Evolutionary conservation across 352 stramenopile genomes (phyloP), one percentile per base, ranked within the genome.

Genomic region (Bremia lactucae): DNA sequence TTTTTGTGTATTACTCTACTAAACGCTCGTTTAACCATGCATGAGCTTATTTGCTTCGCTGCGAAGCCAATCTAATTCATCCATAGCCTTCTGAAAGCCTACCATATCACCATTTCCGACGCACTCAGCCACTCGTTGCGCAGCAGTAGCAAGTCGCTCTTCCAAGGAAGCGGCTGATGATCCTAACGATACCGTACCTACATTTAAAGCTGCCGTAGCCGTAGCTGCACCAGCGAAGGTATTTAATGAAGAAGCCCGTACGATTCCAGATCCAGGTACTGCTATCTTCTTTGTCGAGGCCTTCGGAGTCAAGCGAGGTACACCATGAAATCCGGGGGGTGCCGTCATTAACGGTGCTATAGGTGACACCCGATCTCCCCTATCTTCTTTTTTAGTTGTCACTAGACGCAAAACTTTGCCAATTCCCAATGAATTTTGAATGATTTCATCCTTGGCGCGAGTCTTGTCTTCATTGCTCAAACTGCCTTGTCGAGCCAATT

Each of bases 381-480:
- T 63, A 31, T 76, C 64, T 35, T 62, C 49, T 31, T 72, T 65
- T 46, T 81, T 83, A 14, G 69, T 62, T 4, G 69, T 63, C 26
- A 84, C 53, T 49, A 85, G 64, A 22, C 75, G 61, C 6, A 72
- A 67, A 0, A 72, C 74, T 19, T 78, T 75, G 49, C 71, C 68
- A 29, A 87, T 75, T 9, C 74, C 74, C 15, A 90, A 42, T n/a
- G 77, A 90, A 59, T 63, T 87, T 45, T 90, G 77, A 51, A 90
- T 90, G 61, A 90, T 90, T 46, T 90, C 74, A 55, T 90, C 74
- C 58, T 90, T 90, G 5, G 64, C 73, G 14, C 75, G 75, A 9
- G 72, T 88, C 65, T 90, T 90, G 52, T 90, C 78, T 46, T 87
- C 78, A 29, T 24, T 87, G 51, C 77, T 90, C 16, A 90, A 50